Percentiles rank a stretch among this genome's conserved stretches.
phyloP scores from a whole-genome alignment of 1,139 yeast species.

The Saccharomycopsis phalli region DNA sequence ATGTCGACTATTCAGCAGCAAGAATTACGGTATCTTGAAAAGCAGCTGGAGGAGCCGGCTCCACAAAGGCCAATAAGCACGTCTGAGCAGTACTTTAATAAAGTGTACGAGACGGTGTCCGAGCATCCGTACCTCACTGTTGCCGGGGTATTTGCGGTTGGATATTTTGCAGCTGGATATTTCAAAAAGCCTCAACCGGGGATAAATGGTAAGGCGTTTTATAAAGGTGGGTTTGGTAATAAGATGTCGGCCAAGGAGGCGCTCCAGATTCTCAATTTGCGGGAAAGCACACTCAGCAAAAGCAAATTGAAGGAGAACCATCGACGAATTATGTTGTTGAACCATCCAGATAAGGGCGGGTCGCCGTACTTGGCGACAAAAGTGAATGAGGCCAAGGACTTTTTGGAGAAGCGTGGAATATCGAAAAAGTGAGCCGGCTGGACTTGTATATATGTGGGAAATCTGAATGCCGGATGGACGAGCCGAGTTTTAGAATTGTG shows the following conservation, averaged over 20 bases:
- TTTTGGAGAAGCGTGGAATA: slow-evolving; percentile 83
- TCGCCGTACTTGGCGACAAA: slow-evolving; percentile 92
- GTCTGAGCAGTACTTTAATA: slow-evolving; percentile 64
- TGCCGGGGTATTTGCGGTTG: slow-evolving; percentile 56
- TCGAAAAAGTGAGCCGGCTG: too few species aligned
- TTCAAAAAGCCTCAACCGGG: slow-evolving; percentile 68
- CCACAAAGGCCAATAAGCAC: slow-evolving; percentile 26
- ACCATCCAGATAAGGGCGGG: slow-evolving; percentile 98
- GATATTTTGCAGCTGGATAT: slow-evolving; percentile 60
- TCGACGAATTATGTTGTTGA: slow-evolving; percentile 84
- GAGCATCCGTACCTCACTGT: slow-evolving; percentile 74
- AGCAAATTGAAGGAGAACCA: slow-evolving; percentile 85
- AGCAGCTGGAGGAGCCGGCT: slow-evolving; percentile 15
- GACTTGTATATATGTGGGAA: too few species aligned
- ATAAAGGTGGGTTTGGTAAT: slow-evolving; percentile 80
- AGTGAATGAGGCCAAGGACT: slow-evolving; percentile 94
- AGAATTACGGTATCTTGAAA: slow-evolving; percentile 14
- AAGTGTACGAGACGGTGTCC: slow-evolving; percentile 52
- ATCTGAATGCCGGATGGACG: too few species aligned
- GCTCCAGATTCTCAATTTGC: slow-evolving; percentile 72
- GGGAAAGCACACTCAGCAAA: slow-evolving; percentile 68
- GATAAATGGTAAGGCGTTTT: slow-evolving; percentile 59
- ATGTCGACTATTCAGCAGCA: slow-evolving; percentile 17
- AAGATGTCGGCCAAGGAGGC: slow-evolving; percentile 93
- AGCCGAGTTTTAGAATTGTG: too few species aligned